These are phyloP conservation scores for Aspergillus sp. DNA, from an alignment of 2,329 filamentous ascomycete species.

Conservation along the genomic window DNA sequence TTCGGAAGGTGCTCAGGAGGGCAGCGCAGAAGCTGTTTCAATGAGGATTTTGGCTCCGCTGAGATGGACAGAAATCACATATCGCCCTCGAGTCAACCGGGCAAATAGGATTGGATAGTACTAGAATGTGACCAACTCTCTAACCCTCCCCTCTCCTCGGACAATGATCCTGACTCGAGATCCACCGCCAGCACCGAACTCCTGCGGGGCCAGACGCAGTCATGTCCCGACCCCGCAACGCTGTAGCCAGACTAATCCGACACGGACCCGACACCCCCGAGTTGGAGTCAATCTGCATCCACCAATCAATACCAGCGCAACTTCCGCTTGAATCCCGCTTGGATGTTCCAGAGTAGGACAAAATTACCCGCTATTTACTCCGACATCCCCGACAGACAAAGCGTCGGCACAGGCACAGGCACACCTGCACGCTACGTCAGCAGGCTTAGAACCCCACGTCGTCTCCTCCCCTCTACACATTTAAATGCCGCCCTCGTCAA, in stretches of 20 bases:
- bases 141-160: neutral
- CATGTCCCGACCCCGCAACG: neutral
- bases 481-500: neutral
- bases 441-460: neutral
- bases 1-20: neutral
- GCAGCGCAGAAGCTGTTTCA: neutral
- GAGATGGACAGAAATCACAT: no score
- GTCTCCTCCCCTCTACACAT: neutral
- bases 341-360: neutral
- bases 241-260: neutral
- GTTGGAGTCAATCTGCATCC: neutral
- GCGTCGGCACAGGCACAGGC: no score
- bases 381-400: neutral
- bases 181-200: neutral
- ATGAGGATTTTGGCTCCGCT: neutral
- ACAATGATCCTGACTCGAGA: neutral
- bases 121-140: no score
- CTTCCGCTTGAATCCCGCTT: neutral
- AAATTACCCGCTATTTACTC: neutral
- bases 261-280: neutral
- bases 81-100: no score
- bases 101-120: no score
- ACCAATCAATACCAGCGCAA: neutral
- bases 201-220: neutral
- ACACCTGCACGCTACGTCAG: conserved; percentile 5